Percentiles rank a stretch among this genome's conserved stretches.
Evolutionary conservation across 169 alveolate species (phyloP).

Genomic region (Perkinsus marinus): DNA sequence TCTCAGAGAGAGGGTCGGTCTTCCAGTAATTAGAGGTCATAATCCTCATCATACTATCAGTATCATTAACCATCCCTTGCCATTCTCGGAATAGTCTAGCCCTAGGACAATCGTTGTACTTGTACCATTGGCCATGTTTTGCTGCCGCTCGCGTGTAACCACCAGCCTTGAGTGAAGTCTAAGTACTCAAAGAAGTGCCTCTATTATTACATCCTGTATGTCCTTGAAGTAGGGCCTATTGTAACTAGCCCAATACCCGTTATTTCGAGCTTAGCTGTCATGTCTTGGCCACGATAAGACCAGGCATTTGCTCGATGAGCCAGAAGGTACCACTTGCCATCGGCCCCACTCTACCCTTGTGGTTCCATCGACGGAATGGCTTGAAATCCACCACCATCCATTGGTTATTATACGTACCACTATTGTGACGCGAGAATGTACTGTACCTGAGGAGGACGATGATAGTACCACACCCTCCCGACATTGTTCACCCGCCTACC

Average conservation of each 20-base stretch:
- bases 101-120: neutral
- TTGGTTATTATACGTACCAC: neutral
- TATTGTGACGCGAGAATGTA: neutral
- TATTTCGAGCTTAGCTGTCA: neutral
- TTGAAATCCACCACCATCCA: neutral
- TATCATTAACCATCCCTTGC: neutral
- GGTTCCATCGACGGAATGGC: neutral
- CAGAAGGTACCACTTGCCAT: neutral
- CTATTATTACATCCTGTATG: neutral
- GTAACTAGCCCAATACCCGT: neutral
- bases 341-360: neutral
- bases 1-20: neutral
- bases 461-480: neutral
- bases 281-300: neutral
- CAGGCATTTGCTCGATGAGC: neutral
- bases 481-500: neutral
- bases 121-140: neutral
- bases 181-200: neutral
- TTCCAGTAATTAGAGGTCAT: neutral
- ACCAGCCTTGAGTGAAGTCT: neutral
- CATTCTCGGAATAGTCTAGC: neutral
- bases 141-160: neutral
- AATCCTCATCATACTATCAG: neutral
- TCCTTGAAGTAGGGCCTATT: neutral
- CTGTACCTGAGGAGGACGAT: neutral